phyloP scores from a whole-genome alignment of 139 green algal species.

The Deuterostichococcus epilithicus region DNA sequence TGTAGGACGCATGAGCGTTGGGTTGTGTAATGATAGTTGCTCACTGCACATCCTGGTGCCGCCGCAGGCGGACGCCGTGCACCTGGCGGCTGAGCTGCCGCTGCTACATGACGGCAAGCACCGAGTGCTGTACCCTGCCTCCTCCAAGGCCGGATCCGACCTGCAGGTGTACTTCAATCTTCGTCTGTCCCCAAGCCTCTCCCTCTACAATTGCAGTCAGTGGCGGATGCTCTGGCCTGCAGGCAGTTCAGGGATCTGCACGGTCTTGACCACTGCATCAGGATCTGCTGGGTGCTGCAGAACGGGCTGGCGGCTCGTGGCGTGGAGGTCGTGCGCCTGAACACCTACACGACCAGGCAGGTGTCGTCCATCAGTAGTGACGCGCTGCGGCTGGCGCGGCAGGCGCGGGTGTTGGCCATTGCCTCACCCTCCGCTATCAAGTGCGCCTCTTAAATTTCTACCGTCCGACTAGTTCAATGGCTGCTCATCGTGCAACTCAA shows the following conservation, averaged over 20 bases:
- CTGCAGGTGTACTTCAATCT: conserved; percentile 28
- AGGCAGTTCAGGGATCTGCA: background rate
- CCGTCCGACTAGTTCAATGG: too few relatives aligned
- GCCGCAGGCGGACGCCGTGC: conserved; percentile 62
- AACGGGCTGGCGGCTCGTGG: conserved; percentile 56
- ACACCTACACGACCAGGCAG: conserved; percentile 82
- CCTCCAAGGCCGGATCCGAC: conserved; percentile 58
- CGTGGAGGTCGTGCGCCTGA: conserved; percentile 66
- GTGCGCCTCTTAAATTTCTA: conserved; percentile 5
- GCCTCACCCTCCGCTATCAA: conserved; percentile 86
- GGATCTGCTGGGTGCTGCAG: conserved; percentile 22
- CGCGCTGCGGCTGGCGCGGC: conserved; percentile 42
- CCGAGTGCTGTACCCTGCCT: conserved; percentile 79
- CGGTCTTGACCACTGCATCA: background rate
- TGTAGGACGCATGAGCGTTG: too few relatives aligned
- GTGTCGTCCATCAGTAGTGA: conserved; percentile 38
- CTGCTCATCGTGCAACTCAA: too few relatives aligned
- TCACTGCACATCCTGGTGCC: background rate
- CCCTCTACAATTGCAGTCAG: background rate
- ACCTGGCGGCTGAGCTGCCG: conserved; percentile 72
- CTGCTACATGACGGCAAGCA: conserved; percentile 39
- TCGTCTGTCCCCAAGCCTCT: background rate
- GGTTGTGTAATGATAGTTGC: too few relatives aligned
- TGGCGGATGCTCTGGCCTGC: background rate
- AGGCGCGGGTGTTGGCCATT: conserved; percentile 66